Evolutionary conservation across 495 filamentous ascomycete species (phyloP), one percentile per base, ranked within the genome.

Genomic region (Trypethelium eluteriae): DNA sequence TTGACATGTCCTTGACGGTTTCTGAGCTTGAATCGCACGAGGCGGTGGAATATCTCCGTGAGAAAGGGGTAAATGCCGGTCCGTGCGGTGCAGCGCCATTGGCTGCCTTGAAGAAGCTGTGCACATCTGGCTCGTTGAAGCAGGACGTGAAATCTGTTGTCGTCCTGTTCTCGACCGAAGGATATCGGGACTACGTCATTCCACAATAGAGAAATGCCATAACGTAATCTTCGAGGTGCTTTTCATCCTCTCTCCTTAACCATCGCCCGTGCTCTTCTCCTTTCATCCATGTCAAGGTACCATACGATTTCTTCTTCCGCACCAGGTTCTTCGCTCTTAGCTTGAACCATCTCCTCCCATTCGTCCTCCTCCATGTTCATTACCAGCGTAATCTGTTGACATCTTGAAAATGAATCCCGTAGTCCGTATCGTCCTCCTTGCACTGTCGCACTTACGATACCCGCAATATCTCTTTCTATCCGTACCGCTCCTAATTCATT

Each of bases 281-380:
- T 80, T 78, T 90, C 88, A 46, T 87, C 87, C n/a, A 67, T 72
- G 72, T 82, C 81, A 64, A 91, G 71, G 68, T 79, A 82, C 83
- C 83, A 85, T 10, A 76, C 75, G 47, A 83, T 74, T 0, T 74
- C 79, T 6, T 66, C 64, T 36, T 74, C 71, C 47, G 67, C 78
- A 7, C 79, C 78, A 46, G 77, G 77, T 4, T 73, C 76, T 6
- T 39, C 78, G 50, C 76, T 75, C n/a, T 66, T 64, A 34, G 79
- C 38, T 69, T 74, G 53, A 64, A 25, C 47, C 7, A 89, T 74
- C 75, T 93, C 93, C 62, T 92, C 91, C 91, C 93, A 96, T 77
- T 98, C 95, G 66, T 98, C 94, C 18, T 95, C 92, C 75, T 98
- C 94, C 92, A 97, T 96, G 67, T 93, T 93, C 72, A 96, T 90